A percentile compares a stretch with the other conserved stretches of the same genome.
Evolutionary conservation across 306 rosid species (phyloP).

Genomic region (Quercus alba): DNA sequence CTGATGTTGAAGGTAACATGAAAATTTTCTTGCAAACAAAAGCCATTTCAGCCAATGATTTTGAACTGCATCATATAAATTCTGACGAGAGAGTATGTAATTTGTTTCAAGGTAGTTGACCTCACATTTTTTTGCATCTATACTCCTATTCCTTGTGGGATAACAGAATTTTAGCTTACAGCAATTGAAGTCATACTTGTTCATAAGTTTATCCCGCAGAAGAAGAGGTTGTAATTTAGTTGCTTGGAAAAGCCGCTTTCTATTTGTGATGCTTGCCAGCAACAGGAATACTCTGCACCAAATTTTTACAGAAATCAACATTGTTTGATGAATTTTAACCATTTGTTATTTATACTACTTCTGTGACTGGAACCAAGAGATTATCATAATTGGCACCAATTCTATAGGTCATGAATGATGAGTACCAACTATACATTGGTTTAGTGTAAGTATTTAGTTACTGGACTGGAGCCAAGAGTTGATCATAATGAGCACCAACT

Average conservation of each 20-base stretch:
- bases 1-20: background rate
- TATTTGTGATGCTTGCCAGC: background rate
- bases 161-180: background rate
- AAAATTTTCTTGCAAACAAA: background rate
- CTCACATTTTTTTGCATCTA: background rate
- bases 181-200: background rate
- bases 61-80: background rate
- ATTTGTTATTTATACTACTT: background rate
- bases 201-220: background rate
- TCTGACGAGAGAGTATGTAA: background rate
- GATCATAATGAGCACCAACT: no score
- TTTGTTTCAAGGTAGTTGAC: background rate
- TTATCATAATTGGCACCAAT: no score
- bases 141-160: background rate
- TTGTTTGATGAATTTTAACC: background rate
- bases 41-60: background rate
- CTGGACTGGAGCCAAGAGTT: no score
- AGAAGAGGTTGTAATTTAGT: background rate
- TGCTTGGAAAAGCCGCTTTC: background rate
- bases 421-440: no score
- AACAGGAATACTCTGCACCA: background rate
- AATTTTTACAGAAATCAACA: background rate
- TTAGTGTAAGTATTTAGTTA: no score
- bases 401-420: no score
- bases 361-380: no score